Percentiles rank a stretch among this genome's conserved stretches.
Conservation (phyloP, 73 alveolate genomes). For the Durusdinium trenchii region DNA sequence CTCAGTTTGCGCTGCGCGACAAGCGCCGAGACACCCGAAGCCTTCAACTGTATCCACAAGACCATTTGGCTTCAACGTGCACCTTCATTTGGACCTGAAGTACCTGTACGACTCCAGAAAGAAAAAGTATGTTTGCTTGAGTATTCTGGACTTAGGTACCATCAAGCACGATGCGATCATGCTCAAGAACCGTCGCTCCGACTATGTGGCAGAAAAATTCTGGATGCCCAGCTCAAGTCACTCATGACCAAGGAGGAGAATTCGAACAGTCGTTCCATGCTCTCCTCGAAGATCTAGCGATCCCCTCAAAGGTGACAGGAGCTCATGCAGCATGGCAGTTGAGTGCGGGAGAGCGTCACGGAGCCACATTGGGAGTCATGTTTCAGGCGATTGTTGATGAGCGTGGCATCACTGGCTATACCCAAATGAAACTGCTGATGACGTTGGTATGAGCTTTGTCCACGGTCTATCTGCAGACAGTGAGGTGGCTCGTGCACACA, state of each 20-base stretch:
- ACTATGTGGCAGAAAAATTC: constrained; percentile 32
- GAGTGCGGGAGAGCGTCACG: background rate
- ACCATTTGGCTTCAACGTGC: constrained; percentile 9
- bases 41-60: background rate
- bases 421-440: background rate
- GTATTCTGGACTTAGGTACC: background rate
- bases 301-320: background rate
- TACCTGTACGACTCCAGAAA: background rate
- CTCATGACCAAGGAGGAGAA: constrained; percentile 47
- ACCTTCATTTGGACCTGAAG: constrained; percentile 14
- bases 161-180: background rate
- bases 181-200: background rate
- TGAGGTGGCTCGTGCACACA: background rate
- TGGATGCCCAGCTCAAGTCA: background rate
- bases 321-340: constrained; percentile 15
- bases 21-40: background rate
- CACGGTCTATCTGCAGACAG: background rate
- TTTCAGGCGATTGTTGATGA: background rate
- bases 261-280: background rate
- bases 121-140: background rate
- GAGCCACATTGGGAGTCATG: background rate
- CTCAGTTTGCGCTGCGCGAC: background rate
- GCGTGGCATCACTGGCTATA: background rate
- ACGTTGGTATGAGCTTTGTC: background rate
- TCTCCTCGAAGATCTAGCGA: background rate